phyloP scores from a whole-genome alignment of 768 basidiomycete species.

The Dioszegia hungarica region DNA sequence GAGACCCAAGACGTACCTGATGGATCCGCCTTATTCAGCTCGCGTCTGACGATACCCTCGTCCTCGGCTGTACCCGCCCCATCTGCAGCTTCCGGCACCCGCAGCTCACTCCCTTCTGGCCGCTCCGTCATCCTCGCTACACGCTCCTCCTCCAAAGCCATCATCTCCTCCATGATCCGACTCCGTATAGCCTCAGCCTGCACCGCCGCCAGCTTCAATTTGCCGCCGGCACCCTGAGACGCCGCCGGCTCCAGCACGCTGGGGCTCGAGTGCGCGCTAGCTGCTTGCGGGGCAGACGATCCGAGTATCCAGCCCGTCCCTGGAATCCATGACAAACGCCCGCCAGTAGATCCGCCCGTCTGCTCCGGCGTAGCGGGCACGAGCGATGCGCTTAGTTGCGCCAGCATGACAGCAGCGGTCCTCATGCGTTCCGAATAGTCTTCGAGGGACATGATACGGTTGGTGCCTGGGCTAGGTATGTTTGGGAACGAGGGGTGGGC shows the following conservation, averaged over 20 bases:
- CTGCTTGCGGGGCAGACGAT: slow-evolving; percentile 6
- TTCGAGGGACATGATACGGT: slow-evolving; percentile 67
- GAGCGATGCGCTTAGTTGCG: slow-evolving; percentile 75
- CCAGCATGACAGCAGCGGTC: slow-evolving; percentile 95
- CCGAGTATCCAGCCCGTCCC: slow-evolving; percentile 57
- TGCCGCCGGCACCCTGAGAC: slow-evolving; percentile 56
- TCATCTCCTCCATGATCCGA: slow-evolving; percentile 98
- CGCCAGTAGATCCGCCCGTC: slow-evolving; percentile 7
- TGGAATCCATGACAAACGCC: slow-evolving; percentile 56
- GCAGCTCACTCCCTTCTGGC: slow-evolving; percentile 42
- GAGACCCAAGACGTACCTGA: slow-evolving; percentile 54
- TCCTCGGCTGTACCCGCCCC: slow-evolving; percentile 66
- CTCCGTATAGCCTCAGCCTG: slow-evolving; percentile 89
- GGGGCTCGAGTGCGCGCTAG: neutral
- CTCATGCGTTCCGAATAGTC: slow-evolving; percentile 99
- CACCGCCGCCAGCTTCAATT: slow-evolving; percentile 60
- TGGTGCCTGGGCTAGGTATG: slow-evolving; percentile 9
- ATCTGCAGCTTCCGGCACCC: slow-evolving; percentile 5
- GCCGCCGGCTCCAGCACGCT: neutral
- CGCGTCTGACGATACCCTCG: slow-evolving; percentile 85
- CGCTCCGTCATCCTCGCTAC: slow-evolving; percentile 75
- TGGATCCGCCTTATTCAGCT: slow-evolving; percentile 90
- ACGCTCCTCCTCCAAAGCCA: slow-evolving; percentile 89
- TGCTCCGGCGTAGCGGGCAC: slow-evolving; percentile 39
- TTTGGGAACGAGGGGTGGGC: neutral